Base-by-base conservation (phyloP, 2,329 filamentous ascomycete species). In the Botrytis elliptica region DNA sequence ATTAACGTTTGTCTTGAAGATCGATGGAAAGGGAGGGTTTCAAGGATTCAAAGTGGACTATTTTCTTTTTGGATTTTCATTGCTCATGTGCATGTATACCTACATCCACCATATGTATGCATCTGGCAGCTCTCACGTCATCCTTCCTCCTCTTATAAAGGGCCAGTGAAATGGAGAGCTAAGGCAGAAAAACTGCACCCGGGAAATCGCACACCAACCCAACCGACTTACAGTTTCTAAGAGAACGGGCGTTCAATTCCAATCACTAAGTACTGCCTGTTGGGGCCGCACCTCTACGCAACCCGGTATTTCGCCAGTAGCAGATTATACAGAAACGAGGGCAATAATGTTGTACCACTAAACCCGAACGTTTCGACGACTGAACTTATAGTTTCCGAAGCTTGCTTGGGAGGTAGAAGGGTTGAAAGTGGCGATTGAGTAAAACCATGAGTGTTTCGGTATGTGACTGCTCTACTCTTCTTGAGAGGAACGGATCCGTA, bases 221-320 rank as follows among this genome's bases (percentile, higher is more conserved):
- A 33, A 14, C 29, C n/a, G 29, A 33, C 4, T 22, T 8, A 10
- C n/a, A 20, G 16, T 33, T 4, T 46, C 29, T 3, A 36, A 36
- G 9, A 36, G 2, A 18, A 22, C 29, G 12, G 49, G 2, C 22
- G 3, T 66, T 42, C 36, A 14, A 46, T 33, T 20, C 4, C 6
- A 22, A 25, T 7, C 2, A 29, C 18, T 22, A 22, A 8, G 3
- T 2, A 29, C n/a, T 44, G 10, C n/a, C n/a, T 33, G 0, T 25
- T 12, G 0, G 10, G 18, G 20, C 2, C 40, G 12, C 6, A 3
- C 9, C 36, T 3, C 25, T n/a, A 20, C 3, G 1, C 6, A 5
- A 42, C 4, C 2, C 1, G 1, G 8, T 6, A 22, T 12, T 7
- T 6, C 25, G 14, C n/a, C 16, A n/a, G 62, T 0, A 18, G 10